Conservation (phyloP, 441 rosid genomes). For the Euphorbia corollata region DNA sequence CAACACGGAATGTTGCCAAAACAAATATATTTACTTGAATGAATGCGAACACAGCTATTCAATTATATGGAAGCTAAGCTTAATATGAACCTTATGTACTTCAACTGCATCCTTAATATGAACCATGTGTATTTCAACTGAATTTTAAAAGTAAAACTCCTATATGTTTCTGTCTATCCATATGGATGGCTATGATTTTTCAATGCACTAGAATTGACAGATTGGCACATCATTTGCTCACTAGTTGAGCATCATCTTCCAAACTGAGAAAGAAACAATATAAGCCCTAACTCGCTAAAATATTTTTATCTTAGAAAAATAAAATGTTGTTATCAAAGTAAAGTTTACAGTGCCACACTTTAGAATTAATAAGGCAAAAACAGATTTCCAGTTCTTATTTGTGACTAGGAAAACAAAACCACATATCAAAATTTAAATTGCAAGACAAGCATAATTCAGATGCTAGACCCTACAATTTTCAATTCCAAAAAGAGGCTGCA, state of each 20-base stretch:
- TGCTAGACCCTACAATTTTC: not conserved
- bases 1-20: conserved; percentile 1
- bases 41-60: no score
- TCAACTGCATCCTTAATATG: not conserved
- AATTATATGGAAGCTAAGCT: no score
- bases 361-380: not conserved
- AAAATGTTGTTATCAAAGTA: not conserved
- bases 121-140: not conserved
- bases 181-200: not conserved
- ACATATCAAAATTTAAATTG: not conserved
- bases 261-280: not conserved
- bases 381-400: not conserved
- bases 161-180: not conserved
- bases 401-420: not conserved
- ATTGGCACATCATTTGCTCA: not conserved
- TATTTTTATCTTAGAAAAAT: not conserved
- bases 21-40: not conserved
- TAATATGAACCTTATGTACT: not conserved
- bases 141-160: not conserved
- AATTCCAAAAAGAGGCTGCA: no score
- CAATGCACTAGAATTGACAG: not conserved
- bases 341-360: not conserved
- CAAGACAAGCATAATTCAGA: not conserved
- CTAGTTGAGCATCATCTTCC: not conserved
- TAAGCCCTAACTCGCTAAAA: not conserved